Percentiles rank a stretch among this genome's conserved stretches.
phyloP scores from a whole-genome alignment of 495 filamentous ascomycete genomes.

The Penicillium malachiteum region DNA sequence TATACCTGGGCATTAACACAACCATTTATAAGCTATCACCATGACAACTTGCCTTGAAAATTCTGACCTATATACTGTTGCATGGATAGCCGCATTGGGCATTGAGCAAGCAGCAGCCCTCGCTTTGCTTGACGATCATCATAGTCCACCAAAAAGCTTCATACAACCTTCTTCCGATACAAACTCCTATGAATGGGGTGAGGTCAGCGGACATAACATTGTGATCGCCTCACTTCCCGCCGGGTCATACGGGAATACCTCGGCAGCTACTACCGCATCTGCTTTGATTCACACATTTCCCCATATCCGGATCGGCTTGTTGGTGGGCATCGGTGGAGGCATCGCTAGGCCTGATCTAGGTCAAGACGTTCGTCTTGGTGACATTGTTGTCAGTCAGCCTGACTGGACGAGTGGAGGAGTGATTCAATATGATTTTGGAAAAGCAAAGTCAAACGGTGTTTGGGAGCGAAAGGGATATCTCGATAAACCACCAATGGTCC shows the following conservation, averaged over 20 bases:
- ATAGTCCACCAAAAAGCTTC: conserved; percentile 1
- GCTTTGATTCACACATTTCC: conserved; percentile 22
- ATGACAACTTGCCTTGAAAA: no score
- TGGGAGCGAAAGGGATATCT: not conserved
- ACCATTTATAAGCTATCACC: no score
- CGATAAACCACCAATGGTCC: not conserved
- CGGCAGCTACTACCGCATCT: conserved; percentile 21
- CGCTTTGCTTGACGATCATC: conserved; percentile 1
- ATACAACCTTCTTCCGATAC: not conserved
- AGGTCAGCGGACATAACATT: conserved; percentile 31
- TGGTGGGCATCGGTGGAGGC: conserved; percentile 30
- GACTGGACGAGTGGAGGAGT: conserved; percentile 12
- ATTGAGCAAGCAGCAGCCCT: not conserved
- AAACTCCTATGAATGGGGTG: conserved; percentile 25
- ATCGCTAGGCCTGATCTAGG: conserved; percentile 13
- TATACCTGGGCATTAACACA: no score
- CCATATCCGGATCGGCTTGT: conserved; percentile 15
- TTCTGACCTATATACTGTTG: not conserved
- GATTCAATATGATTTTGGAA: conserved; percentile 21
- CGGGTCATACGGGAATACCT: not conserved
- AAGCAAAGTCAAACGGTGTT: conserved; percentile 3
- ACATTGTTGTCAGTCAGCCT: conserved; percentile 22
- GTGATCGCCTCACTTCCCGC: conserved; percentile 19
- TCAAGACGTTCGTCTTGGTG: conserved; percentile 26
- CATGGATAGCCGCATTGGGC: not conserved